Conservation (phyloP, 2,329 filamentous ascomycete genomes). For the Rhexocercosporidium sp. region DNA sequence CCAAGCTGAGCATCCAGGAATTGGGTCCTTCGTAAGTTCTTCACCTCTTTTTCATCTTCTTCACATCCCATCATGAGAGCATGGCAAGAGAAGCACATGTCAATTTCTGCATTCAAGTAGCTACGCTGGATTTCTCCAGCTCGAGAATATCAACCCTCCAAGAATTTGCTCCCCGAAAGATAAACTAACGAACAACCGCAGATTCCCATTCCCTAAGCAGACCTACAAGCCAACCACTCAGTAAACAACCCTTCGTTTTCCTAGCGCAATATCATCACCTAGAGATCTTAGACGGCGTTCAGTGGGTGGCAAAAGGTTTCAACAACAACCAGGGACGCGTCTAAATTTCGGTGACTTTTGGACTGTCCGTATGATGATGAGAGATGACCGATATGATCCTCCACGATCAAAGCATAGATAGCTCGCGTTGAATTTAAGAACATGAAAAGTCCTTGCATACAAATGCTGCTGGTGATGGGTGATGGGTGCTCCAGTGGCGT, state of each 20-base stretch:
- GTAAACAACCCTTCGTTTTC: constrained; percentile 35
- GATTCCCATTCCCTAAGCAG: constrained; percentile 84
- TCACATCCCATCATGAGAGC: constrained; percentile 16
- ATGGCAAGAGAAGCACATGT: neutral
- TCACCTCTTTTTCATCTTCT: constrained; percentile 14
- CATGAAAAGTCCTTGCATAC: constrained; percentile 32
- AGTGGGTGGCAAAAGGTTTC: constrained; percentile 54
- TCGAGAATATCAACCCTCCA: constrained; percentile 3
- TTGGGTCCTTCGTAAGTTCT: constrained; percentile 88
- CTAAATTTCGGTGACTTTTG: constrained; percentile 39
- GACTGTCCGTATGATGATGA: constrained; percentile 35
- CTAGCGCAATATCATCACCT: constrained; percentile 39
- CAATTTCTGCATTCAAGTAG: constrained; percentile 15
- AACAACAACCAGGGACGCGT: constrained; percentile 52
- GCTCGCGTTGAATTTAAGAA: constrained; percentile 30
- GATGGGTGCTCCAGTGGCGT: neutral
- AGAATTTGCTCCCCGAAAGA: constrained; percentile 11
- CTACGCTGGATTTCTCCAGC: constrained; percentile 5
- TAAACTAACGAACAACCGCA: constrained; percentile 46
- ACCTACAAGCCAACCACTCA: constrained; percentile 60
- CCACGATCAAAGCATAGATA: constrained; percentile 44
- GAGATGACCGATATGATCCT: constrained; percentile 42
- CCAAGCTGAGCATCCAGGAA: constrained; percentile 91
- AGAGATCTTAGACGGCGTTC: constrained; percentile 51
- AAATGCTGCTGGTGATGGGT: neutral